Base-by-base conservation (phyloP, 1,284 basidiomycete genomes). In the Irpex sp. region DNA sequence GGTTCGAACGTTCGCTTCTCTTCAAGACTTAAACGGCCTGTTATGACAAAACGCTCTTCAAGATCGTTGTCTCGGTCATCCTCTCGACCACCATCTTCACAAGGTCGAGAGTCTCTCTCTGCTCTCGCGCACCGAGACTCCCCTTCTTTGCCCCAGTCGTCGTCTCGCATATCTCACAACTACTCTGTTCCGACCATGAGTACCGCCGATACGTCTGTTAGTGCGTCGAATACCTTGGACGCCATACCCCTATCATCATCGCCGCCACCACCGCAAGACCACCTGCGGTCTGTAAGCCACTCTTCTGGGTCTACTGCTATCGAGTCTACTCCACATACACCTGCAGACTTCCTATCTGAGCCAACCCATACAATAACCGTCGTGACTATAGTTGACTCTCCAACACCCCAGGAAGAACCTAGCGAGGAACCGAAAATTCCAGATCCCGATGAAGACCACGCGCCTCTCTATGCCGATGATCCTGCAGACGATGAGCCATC, bases 11-110 rank as follows among this genome's bases (percentile, higher is more conserved):
- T 97, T 9, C 81, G 78, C 17, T 92, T 95, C 69, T 86, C 87
- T 68, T 82, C 83, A 3, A 90, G 87, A 66, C 83, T 95, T 68
- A 95, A 95, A 78, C 88, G 87, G 65, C 90, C 92, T 0, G 79
- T 95, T 66, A 87, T 89, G 79, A 83, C 89, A 1, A 90, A 90
- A 71, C 84, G 91, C 1, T 74, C 76, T 7, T 75, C 76, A 5
- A 17, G 63, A 15, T 65, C 19, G 63, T 74, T 4, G 66, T 72
- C 54, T 58, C 69, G 31, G 33, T 68, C 74, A 6, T 64, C 70
- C 60, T 74, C 74, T 8, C 62, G 67, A 3, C 70, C 70, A 4
- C 62, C 69, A 17, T 71, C 67, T 9, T 66, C 70, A 11, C 66
- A 66, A 35, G 65, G 68, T 35, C 61, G 63, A 8, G 46, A 64